Evolutionary conservation across 768 basidiomycete species (phyloP).

Genomic region (Russula dissimulans): DNA sequence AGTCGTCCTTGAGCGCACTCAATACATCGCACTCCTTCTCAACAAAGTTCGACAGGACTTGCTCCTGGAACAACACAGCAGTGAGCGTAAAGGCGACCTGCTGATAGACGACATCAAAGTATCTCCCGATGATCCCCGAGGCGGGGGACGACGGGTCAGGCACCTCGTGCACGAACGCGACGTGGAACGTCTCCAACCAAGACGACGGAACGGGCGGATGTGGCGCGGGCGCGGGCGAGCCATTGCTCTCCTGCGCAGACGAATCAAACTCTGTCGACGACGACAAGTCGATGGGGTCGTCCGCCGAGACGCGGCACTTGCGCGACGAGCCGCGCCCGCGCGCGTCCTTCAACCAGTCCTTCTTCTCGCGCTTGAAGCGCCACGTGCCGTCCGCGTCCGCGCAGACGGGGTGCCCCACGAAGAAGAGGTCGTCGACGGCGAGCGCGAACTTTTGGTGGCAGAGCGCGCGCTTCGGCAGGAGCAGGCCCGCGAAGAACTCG

Average conservation of each 20-base stretch:
- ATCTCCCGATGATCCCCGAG: conserved; percentile 65
- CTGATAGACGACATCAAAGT: conserved; percentile 82
- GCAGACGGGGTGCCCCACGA: conserved; percentile 92
- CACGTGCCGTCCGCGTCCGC: conserved; percentile 64
- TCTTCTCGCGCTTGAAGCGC: conserved; percentile 58
- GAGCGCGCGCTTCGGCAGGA: conserved; percentile 69
- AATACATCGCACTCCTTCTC: conserved; percentile 71
- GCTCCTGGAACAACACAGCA: conserved; percentile 87
- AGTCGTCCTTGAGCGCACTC: conserved; percentile 60
- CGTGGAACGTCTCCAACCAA: conserved; percentile 72
- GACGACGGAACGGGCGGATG: conserved; percentile 26
- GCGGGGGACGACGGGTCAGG: conserved; percentile 85
- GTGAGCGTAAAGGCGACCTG: conserved; percentile 85
- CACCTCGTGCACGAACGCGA: conserved; percentile 79
- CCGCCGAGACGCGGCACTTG: conserved; percentile 29
- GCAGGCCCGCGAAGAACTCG: conserved; percentile 70
- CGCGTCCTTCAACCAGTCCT: conserved; percentile 27
- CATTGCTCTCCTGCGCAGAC: neutral
- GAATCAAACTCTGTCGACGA: conserved; percentile 30
- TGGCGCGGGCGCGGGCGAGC: neutral
- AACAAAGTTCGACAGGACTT: conserved; percentile 79
- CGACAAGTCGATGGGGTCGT: conserved; percentile 19
- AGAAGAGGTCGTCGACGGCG: conserved; percentile 82
- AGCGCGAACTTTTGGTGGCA: conserved; percentile 96
- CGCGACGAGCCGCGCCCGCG: conserved; percentile 45